phyloP scores from a whole-genome alignment of 1,139 yeast species.

The Entelexis paramagnoliae region DNA sequence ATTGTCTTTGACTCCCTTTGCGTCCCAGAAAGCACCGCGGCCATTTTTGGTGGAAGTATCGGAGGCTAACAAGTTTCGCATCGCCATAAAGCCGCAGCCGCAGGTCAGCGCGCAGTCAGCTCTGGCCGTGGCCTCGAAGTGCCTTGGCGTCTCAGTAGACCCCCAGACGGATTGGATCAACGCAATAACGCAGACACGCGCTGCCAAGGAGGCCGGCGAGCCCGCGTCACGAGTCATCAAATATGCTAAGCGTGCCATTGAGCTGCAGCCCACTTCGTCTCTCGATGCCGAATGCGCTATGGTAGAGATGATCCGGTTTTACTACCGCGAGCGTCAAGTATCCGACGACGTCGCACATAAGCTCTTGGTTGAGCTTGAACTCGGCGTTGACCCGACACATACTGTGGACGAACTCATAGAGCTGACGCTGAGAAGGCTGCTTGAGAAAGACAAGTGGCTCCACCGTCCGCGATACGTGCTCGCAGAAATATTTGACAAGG shows the following conservation, averaged over 20 bases:
- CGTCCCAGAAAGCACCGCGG: not conserved
- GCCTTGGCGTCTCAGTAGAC: constrained; percentile 5
- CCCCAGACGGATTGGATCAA: constrained; percentile 12
- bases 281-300: constrained; percentile 8
- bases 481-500: constrained; percentile 53
- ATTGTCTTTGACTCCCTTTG: constrained; percentile 10
- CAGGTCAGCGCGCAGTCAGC: not conserved
- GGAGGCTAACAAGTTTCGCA: constrained; percentile 3
- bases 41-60: constrained; percentile 11
- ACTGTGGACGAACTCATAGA: constrained; percentile 1
- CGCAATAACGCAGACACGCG: constrained; percentile 1
- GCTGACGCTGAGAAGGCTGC: constrained; percentile 33
- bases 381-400: not conserved
- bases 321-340: not conserved
- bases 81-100: constrained; percentile 4
- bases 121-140: constrained; percentile 3
- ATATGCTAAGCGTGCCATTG: constrained; percentile 24
- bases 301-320: constrained; percentile 6
- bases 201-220: constrained; percentile 38
- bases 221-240: constrained; percentile 26
- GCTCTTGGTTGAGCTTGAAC: not conserved
- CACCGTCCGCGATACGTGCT: constrained; percentile 71
- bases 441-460: constrained; percentile 85
- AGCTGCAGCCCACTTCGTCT: not conserved
- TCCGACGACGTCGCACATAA: not conserved